Base-by-base conservation (phyloP, 108 stramenopile genomes). In the Chaetoceros muelleri region DNA sequence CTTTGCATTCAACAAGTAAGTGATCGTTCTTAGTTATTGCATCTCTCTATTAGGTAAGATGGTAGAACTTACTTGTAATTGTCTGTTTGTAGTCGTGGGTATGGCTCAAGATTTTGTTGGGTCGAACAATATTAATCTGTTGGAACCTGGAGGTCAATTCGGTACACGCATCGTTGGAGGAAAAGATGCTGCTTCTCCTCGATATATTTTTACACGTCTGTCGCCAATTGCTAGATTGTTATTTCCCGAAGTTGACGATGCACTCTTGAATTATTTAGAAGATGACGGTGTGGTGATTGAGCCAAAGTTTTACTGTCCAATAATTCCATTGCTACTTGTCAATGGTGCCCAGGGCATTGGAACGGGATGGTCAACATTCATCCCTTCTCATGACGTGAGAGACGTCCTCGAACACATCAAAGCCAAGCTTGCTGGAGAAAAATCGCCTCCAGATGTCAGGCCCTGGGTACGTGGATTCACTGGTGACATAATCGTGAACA, bases 81-180 rank as follows among this genome's bases (percentile, higher is more conserved):
- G 17, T 44, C 44, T 17, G 50, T 21, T 19, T 21, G 53, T 62
- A 76, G 82, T 96, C 44, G 80, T 90, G 51, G 85, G 83, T 19
- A 95, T 96, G 93, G 93, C 93, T 0, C 96, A 96, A 44, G 85
- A 95, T 73, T 96, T 87, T 72, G 86, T 92, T 28, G 96, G 96
- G 0, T 84, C 93, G 1, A 96, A 95, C 59, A 96, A 96, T 54
- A 57, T 96, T 20, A 93, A 93, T 49, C 71, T 94, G 52, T 55
- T 96, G 45, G 67, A 55, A n/a, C 96, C 96, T 1, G 63, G 69
- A 2, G 96, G 96, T 44, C 93, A 95, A 64, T 95, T 96, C 50
- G 96, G 96, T 24, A 95, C 96, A 23, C 81, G 96, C 7, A 60
- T 86, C 0, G 68, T 62, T 23, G 95, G 95, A 28, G 96, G 93